Evolutionary conservation across 164 flowering plant species (phyloP).

Genomic region (Tetracentron sinense): DNA sequence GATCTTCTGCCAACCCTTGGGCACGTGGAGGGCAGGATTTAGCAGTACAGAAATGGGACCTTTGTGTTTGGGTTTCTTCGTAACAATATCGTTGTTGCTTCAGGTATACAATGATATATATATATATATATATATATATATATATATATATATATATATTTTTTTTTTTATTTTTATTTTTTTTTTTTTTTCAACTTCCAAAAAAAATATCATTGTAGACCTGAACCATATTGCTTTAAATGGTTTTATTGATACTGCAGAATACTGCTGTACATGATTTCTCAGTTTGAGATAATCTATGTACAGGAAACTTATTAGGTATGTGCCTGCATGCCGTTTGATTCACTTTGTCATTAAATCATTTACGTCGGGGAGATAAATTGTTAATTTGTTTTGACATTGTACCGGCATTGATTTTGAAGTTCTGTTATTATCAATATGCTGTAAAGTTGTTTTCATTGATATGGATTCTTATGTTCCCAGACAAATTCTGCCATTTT

Average conservation of each 20-base stretch:
- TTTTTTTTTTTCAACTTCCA: no score
- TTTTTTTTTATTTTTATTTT: neutral
- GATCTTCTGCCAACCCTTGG: conserved; percentile 32
- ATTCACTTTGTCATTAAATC: no score
- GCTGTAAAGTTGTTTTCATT: neutral
- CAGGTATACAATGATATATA: no score
- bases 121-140: no score
- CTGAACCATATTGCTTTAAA: neutral
- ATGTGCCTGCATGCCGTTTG: neutral
- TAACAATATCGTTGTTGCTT: neutral
- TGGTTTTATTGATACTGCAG: neutral
- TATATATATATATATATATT: neutral
- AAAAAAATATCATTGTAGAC: neutral
- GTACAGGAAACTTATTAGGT: no score
- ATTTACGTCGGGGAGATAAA: no score
- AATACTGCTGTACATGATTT: neutral
- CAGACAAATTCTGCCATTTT: no score
- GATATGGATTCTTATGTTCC: neutral
- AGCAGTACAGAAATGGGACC: conserved; percentile 24
- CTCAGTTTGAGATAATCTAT: neutral
- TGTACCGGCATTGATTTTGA: no score
- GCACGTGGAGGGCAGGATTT: conserved; percentile 73
- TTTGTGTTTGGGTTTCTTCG: neutral
- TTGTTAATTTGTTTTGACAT: no score
- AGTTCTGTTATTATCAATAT: no score